Conservation (phyloP, 495 filamentous ascomycete genomes). For the Aspergillus hancockii region DNA sequence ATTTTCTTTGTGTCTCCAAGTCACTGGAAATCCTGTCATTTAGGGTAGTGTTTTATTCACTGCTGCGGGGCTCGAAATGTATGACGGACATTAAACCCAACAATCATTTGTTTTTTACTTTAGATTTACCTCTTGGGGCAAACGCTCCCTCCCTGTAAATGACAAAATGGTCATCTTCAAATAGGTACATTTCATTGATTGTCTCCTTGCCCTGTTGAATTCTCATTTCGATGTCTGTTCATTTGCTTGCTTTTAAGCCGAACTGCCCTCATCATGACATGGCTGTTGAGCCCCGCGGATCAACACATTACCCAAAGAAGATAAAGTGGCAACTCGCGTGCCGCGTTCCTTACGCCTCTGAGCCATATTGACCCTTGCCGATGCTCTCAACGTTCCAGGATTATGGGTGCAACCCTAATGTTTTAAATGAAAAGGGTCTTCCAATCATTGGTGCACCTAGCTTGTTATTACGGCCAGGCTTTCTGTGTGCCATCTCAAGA, state of each 20-base stretch:
- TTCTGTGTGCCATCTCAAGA: conserved; percentile 25
- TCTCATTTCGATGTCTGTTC: too few relatives aligned
- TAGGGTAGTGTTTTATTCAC: neutral
- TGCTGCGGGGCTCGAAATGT: conserved; percentile 1
- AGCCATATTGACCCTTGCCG: conserved; percentile 19
- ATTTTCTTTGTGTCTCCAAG: neutral
- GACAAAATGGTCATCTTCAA: too few relatives aligned
- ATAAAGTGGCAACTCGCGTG: conserved; percentile 45
- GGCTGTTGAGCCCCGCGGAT: conserved; percentile 18
- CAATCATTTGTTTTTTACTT: too few relatives aligned
- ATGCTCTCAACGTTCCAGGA: conserved; percentile 5
- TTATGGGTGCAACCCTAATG: conserved; percentile 4
- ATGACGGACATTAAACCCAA: neutral
- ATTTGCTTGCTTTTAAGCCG: too few relatives aligned
- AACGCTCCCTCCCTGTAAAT: too few relatives aligned
- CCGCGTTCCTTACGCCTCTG: conserved; percentile 24
- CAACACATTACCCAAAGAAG: conserved; percentile 49
- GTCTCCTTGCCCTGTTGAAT: too few relatives aligned
- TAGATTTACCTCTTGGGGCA: too few relatives aligned
- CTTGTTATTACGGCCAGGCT: neutral
- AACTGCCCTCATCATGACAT: neutral
- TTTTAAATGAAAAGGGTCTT: conserved; percentile 1
- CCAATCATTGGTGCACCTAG: conserved; percentile 4
- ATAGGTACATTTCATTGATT: too few relatives aligned
- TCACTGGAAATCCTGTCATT: neutral